A percentile compares a stretch with the other conserved stretches of the same genome.
Conservation (phyloP, 352 stramenopile species). For the Globisporangium cystogenes region DNA sequence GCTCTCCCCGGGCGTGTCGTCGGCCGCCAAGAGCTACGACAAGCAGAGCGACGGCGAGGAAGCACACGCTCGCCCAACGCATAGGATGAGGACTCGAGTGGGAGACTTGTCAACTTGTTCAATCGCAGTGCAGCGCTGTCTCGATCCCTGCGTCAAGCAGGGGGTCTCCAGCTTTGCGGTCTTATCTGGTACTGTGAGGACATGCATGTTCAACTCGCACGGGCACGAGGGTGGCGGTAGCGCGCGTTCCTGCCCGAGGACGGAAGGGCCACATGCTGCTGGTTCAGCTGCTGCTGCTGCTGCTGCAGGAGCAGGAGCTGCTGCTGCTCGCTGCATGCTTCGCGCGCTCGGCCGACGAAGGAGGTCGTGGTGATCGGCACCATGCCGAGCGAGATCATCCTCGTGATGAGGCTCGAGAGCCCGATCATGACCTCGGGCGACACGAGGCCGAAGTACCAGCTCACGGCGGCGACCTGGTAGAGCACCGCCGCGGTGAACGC, state of each 20-base stretch:
- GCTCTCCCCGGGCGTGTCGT: no score
- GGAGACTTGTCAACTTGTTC: no score
- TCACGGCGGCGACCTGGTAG: slow-evolving; percentile 41
- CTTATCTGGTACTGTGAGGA: not conserved
- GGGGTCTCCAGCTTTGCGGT: not conserved
- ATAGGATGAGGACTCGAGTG: no score
- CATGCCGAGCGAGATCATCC: slow-evolving; percentile 71
- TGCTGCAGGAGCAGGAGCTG: slow-evolving; percentile 1
- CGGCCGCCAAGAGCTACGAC: not conserved
- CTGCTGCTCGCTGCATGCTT: slow-evolving; percentile 28
- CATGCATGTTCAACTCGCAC: slow-evolving; percentile 16
- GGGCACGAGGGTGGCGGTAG: slow-evolving; percentile 23
- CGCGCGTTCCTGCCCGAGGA: not conserved
- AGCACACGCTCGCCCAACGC: no score
- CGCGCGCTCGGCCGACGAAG: slow-evolving; percentile 36
- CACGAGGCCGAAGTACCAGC: slow-evolving; percentile 33
- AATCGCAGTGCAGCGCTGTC: not conserved
- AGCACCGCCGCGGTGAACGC: slow-evolving; percentile 32
- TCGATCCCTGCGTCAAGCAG: no score
- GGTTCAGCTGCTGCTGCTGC: not conserved
- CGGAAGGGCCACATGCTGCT: not conserved
- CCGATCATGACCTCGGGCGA: slow-evolving; percentile 46
- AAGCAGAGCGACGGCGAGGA: not conserved
- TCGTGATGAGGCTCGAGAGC: slow-evolving; percentile 57
- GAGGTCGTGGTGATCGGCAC: slow-evolving; percentile 66